phyloP scores from a whole-genome alignment of 768 basidiomycete species.

The Phanerochaete carnosa region DNA sequence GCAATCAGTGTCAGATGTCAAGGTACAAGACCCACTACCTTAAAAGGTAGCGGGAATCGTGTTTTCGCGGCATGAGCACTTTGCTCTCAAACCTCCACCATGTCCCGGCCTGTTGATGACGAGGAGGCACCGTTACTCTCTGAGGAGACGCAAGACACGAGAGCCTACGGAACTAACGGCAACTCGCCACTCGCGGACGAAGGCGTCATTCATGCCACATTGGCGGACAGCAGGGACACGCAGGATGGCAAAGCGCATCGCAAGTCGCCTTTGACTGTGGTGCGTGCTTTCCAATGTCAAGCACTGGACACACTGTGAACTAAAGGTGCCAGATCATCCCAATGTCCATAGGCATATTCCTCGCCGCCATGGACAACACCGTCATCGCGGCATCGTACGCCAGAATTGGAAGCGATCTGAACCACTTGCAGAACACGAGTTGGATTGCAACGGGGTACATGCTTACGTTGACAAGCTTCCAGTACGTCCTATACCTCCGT shows the following conservation, averaged over 20 bases:
- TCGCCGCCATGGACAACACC: constrained; percentile 31
- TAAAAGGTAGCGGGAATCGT: no score
- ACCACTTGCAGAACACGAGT: constrained; percentile 60
- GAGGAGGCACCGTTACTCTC: not conserved
- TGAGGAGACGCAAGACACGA: not conserved
- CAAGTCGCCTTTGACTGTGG: not conserved
- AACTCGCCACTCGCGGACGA: not conserved
- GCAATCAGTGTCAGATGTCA: no score
- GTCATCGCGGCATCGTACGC: constrained; percentile 33
- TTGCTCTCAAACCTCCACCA: not conserved
- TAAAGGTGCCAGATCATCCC: constrained; percentile 22
- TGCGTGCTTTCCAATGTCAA: not conserved
- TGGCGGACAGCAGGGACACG: not conserved
- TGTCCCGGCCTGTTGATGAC: not conserved
- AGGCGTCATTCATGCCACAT: not conserved
- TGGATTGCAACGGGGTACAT: constrained; percentile 68
- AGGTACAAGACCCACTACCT: no score
- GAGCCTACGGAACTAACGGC: not conserved
- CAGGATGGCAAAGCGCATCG: not conserved
- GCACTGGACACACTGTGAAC: not conserved
- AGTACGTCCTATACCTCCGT: constrained; percentile 34
- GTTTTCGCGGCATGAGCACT: not conserved
- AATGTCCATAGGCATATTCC: constrained; percentile 28
- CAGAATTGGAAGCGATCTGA: constrained; percentile 42
- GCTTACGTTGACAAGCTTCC: constrained; percentile 57